A percentile compares a stretch with the other conserved stretches of the same genome.
Evolutionary conservation across 495 filamentous ascomycete species (phyloP).

Genomic region (Podospora australis): DNA sequence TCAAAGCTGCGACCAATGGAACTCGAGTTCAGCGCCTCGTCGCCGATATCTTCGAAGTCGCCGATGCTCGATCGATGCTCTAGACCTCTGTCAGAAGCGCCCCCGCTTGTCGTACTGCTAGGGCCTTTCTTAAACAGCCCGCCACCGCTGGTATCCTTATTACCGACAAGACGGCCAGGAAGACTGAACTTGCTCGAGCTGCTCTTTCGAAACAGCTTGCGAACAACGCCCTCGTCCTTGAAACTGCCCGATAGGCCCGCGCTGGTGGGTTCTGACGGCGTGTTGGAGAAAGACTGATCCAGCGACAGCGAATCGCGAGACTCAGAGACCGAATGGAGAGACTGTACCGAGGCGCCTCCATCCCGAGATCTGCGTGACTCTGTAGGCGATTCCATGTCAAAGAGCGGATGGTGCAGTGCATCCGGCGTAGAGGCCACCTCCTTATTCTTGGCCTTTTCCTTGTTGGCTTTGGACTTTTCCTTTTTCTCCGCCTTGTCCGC

Average conservation of each 20-base stretch:
- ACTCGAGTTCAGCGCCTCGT: constrained; percentile 20
- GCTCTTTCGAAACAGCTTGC: constrained; percentile 71
- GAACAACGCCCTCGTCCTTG: constrained; percentile 51
- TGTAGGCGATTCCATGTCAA: constrained; percentile 48
- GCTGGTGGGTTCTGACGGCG: constrained; percentile 53
- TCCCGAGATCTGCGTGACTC: constrained; percentile 57
- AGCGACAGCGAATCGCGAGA: constrained; percentile 63
- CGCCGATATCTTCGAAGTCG: constrained; percentile 41
- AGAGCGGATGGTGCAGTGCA: constrained; percentile 2
- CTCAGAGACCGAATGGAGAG: constrained; percentile 58
- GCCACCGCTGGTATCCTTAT: constrained; percentile 46
- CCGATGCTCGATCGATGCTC: constrained; percentile 39
- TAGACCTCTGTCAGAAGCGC: constrained; percentile 33
- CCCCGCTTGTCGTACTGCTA: constrained; percentile 39
- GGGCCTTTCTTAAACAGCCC: constrained; percentile 58
- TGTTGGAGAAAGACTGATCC: constrained; percentile 60
- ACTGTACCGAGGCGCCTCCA: constrained; percentile 43
- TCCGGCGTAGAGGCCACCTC: constrained; percentile 16
- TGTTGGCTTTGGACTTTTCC: constrained; percentile 20
- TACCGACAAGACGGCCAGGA: constrained; percentile 56
- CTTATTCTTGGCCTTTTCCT: constrained; percentile 19
- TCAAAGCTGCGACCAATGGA: constrained; percentile 37
- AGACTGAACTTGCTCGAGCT: constrained; percentile 74
- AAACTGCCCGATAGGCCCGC: constrained; percentile 30
- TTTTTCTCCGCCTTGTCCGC: constrained; percentile 28